Conservation (phyloP, 768 basidiomycete genomes). For the Lactarius quietus region DNA sequence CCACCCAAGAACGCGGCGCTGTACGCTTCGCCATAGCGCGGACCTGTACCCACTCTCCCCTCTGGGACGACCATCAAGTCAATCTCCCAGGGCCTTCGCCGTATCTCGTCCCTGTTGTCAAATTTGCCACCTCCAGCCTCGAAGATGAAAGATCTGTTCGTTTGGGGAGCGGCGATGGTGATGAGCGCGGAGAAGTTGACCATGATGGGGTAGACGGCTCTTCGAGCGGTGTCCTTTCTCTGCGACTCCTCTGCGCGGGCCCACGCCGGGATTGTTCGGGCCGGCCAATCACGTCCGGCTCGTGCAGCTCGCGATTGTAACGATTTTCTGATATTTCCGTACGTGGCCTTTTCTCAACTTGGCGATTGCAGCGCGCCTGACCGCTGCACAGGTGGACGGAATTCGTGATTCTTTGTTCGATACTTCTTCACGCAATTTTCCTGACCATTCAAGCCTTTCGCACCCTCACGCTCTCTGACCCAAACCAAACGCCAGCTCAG, state of each 20-base stretch:
- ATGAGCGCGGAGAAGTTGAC: slow-evolving; percentile 29
- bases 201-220: slow-evolving; percentile 40
- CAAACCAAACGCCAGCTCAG: slow-evolving; percentile 40
- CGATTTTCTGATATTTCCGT: slow-evolving; percentile 69
- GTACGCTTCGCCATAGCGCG: slow-evolving; percentile 49
- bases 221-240: slow-evolving; percentile 39
- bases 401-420: slow-evolving; percentile 75
- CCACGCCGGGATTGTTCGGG: slow-evolving; percentile 74
- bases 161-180: slow-evolving; percentile 39
- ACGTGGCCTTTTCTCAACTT: slow-evolving; percentile 34
- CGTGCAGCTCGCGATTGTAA: slow-evolving; percentile 58
- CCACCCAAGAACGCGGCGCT: slow-evolving; percentile 36
- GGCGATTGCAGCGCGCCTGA: neutral
- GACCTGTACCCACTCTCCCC: slow-evolving; percentile 56
- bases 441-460: slow-evolving; percentile 76
- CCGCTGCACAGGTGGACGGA: slow-evolving; percentile 71
- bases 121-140: slow-evolving; percentile 58
- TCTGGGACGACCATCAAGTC: slow-evolving; percentile 57
- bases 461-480: slow-evolving; percentile 41
- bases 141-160: slow-evolving; percentile 60
- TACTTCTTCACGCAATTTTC: slow-evolving; percentile 78
- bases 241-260: slow-evolving; percentile 74
- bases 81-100: slow-evolving; percentile 53
- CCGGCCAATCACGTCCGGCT: slow-evolving; percentile 64
- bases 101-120: slow-evolving; percentile 81